Evolutionary conservation across 306 rosid genomes (phyloP), one percentile per base, ranked within the genome.

Genomic region (Begonia peltatifolia): DNA sequence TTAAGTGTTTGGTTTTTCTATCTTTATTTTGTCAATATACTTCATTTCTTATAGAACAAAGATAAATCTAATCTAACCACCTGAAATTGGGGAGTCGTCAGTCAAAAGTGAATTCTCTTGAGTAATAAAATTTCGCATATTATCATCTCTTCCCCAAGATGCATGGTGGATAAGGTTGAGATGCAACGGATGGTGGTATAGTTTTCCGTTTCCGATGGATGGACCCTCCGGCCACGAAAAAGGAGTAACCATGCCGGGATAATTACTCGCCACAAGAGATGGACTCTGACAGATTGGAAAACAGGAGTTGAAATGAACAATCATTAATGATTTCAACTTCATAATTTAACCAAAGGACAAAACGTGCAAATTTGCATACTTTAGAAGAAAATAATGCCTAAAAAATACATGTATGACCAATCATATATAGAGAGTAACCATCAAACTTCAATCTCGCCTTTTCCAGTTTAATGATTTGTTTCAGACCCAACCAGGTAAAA

Each of bases 51-150:
- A 20, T 20, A 20, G 23, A 30, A 30, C 9, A 2, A 30, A 30
- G 38, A 5, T 30, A 5, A 30, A 30, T 4, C 38, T 30, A 30
- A 30, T 30, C 38, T 0, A 64, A 25, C 5, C 68, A 90, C 97
- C 97, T 90, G 97, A 85, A 69, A 80, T 90, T 61, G 76, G 85
- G 20, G 86, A 85, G 67, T 78, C 87, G 14, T 79, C 80, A 61
- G 77, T 78, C 74, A 83, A 63, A 56, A 78, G 76, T 30, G 94
- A 83, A 75, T 81, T 79, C 71, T 83, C 92, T 10, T 94, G 82
- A 54, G 84, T 71, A 61, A 79, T 60, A 65, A 80, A 79, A 58
- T 69, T 76, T 52, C 63, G 82, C 73, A 65, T 85, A 14, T 70
- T 76, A 68, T 78, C 95, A 56, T 78, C 94, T 66, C 92, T 73